Evolutionary conservation across 768 basidiomycete species (phyloP).

Genomic region (Boletus pseudopeckii): DNA sequence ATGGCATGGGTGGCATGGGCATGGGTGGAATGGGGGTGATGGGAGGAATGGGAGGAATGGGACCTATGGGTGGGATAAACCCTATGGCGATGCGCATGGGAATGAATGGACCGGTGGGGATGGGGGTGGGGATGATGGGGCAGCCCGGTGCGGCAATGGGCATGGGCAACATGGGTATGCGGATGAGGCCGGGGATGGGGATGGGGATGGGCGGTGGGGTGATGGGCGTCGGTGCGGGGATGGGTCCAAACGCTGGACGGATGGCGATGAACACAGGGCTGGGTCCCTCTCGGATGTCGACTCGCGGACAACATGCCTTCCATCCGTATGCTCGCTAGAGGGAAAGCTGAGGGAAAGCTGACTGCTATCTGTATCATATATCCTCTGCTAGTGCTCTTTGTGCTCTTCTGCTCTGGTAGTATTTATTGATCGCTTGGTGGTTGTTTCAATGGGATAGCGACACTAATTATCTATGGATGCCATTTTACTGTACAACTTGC

Average conservation of each 20-base stretch:
- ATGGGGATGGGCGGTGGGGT: slow-evolving; percentile 38
- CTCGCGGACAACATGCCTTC: slow-evolving; percentile 56
- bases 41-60: slow-evolving; percentile 29
- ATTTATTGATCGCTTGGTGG: slow-evolving; percentile 13
- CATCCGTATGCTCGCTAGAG: slow-evolving; percentile 60
- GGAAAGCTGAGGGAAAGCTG: not conserved
- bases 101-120: slow-evolving; percentile 35
- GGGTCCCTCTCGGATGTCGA: slow-evolving; percentile 48
- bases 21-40: slow-evolving; percentile 39
- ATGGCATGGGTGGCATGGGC: slow-evolving; percentile 18
- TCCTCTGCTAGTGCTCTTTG: slow-evolving; percentile 20
- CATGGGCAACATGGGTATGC: slow-evolving; percentile 33
- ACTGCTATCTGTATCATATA: slow-evolving; percentile 30
- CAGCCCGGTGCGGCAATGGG: slow-evolving; percentile 18
- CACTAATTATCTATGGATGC: slow-evolving; percentile 2
- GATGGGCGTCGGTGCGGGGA: slow-evolving; percentile 34
- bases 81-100: slow-evolving; percentile 38
- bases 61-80: slow-evolving; percentile 24
- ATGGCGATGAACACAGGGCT: slow-evolving; percentile 41
- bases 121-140: slow-evolving; percentile 38
- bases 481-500: slow-evolving; percentile 8
- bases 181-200: slow-evolving; percentile 38
- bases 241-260: slow-evolving; percentile 35
- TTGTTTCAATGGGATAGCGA: not conserved
- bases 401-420: slow-evolving; percentile 11